Percentiles rank a stretch among this genome's conserved stretches.
Conservation (phyloP, 192 early-diverging fungal species). For the Coemansia furcata region DNA sequence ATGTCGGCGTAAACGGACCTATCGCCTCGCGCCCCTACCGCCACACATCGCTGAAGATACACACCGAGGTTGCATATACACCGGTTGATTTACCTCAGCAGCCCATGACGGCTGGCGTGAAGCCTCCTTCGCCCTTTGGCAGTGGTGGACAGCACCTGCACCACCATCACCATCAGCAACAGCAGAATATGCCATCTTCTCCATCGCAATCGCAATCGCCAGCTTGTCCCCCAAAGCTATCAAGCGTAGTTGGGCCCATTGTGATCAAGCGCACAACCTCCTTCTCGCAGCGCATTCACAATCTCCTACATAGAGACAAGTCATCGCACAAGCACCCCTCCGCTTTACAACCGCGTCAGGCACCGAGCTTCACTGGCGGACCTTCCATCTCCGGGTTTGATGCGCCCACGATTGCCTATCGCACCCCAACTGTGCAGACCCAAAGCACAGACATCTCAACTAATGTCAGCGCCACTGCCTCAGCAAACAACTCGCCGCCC, state of each 20-base stretch:
- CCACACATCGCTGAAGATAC: conserved; percentile 33
- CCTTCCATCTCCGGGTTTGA: conserved; percentile 13
- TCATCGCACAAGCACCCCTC: conserved; percentile 18
- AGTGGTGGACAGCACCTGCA: background rate
- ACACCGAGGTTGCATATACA: conserved; percentile 35
- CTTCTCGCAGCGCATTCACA: conserved; percentile 52
- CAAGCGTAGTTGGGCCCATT: conserved; percentile 21
- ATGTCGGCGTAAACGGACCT: background rate
- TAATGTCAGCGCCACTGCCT: conserved; percentile 21
- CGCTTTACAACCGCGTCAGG: conserved; percentile 8
- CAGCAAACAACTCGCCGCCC: conserved; percentile 33
- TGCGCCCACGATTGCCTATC: conserved; percentile 48
- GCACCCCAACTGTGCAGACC: conserved; percentile 35
- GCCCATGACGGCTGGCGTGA: conserved; percentile 37
- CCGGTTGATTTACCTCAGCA: conserved; percentile 23
- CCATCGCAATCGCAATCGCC: conserved; percentile 10
- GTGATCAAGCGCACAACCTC: conserved; percentile 52
- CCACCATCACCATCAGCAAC: conserved; percentile 16
- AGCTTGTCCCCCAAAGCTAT: conserved; percentile 9
- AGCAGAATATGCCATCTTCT: conserved; percentile 2
- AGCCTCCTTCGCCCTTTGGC: conserved; percentile 23
- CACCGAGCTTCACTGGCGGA: conserved; percentile 4
- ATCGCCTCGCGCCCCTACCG: conserved; percentile 12
- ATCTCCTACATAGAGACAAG: conserved; percentile 49
- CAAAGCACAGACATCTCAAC: conserved; percentile 34